A percentile compares a stretch with the other conserved stretches of the same genome.
Conservation (phyloP, 345 rosid genomes). For the Lenwebbia sp. region DNA sequence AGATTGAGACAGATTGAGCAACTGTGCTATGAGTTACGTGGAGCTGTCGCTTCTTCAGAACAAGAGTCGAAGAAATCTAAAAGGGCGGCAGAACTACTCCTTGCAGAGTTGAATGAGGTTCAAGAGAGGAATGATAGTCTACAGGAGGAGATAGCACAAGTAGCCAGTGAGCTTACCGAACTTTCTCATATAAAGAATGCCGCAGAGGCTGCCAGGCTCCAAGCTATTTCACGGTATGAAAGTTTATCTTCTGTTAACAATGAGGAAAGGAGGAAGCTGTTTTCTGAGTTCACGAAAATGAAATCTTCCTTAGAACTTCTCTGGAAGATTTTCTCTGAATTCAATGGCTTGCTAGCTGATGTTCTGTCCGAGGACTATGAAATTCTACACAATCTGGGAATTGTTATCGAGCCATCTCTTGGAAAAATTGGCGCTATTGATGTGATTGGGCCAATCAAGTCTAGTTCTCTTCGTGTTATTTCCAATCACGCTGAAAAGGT, state of each 20-base stretch:
- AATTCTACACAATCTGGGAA: conserved; percentile 51
- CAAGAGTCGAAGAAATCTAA: conserved; percentile 69
- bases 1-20: conserved; percentile 47
- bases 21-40: conserved; percentile 43
- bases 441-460: conserved; percentile 21
- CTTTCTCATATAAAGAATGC: conserved; percentile 41
- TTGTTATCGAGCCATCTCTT: conserved; percentile 31
- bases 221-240: conserved; percentile 44
- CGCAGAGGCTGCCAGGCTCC: conserved; percentile 52
- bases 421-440: conserved; percentile 21
- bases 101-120: conserved; percentile 87
- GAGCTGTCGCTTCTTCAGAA: conserved; percentile 42
- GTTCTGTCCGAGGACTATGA: conserved; percentile 47
- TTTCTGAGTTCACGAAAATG: conserved; percentile 31
- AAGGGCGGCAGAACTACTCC: conserved; percentile 83
- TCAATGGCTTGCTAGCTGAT: conserved; percentile 28
- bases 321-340: conserved; percentile 29
- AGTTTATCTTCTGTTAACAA: conserved; percentile 23
- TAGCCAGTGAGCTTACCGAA: conserved; percentile 31
- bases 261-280: conserved; percentile 42
- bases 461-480: neutral
- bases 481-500: conserved; percentile 32
- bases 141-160: conserved; percentile 63
- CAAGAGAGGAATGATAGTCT: conserved; percentile 86
- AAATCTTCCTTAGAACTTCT: conserved; percentile 40